Evolutionary conservation across 2,329 filamentous ascomycete genomes (phyloP).

Genomic region (Leptographium lundbergii): DNA sequence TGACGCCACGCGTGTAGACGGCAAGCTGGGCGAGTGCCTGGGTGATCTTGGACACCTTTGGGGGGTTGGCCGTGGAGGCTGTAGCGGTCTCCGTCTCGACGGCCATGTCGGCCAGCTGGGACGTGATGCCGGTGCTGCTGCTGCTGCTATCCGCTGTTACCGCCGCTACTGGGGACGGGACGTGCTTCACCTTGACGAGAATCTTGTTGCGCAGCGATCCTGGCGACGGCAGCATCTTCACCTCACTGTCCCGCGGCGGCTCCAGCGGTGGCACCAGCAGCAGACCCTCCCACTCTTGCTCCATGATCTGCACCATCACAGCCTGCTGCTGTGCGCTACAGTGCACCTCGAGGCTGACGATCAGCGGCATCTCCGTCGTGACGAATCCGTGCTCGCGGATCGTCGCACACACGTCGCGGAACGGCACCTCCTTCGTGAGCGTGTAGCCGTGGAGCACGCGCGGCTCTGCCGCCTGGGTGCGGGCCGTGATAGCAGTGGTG

Average conservation of each 20-base stretch:
- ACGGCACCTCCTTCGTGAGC: conserved; percentile 75
- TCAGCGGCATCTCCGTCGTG: conserved; percentile 67
- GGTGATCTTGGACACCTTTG: conserved; percentile 52
- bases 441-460: conserved; percentile 81
- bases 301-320: conserved; percentile 87
- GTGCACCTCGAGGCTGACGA: conserved; percentile 90
- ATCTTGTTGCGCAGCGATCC: conserved; percentile 64
- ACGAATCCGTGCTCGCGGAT: conserved; percentile 71
- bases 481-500: background rate
- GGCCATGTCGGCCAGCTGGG: conserved; percentile 5
- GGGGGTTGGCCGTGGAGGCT: background rate
- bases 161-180: conserved; percentile 24
- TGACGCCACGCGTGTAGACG: conserved; percentile 71
- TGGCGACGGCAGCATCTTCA: conserved; percentile 49
- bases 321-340: conserved; percentile 69
- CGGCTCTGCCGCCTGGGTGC: conserved; percentile 39
- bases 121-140: background rate
- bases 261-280: conserved; percentile 37
- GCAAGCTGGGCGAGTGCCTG: conserved; percentile 63
- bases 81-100: background rate
- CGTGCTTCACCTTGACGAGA: conserved; percentile 69
- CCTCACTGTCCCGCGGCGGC: conserved; percentile 28
- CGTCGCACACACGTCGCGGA: conserved; percentile 71
- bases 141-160: conserved; percentile 2
- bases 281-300: conserved; percentile 63